Conservation (phyloP, 2,329 filamentous ascomycete genomes). For the Gremmenia infestans region DNA sequence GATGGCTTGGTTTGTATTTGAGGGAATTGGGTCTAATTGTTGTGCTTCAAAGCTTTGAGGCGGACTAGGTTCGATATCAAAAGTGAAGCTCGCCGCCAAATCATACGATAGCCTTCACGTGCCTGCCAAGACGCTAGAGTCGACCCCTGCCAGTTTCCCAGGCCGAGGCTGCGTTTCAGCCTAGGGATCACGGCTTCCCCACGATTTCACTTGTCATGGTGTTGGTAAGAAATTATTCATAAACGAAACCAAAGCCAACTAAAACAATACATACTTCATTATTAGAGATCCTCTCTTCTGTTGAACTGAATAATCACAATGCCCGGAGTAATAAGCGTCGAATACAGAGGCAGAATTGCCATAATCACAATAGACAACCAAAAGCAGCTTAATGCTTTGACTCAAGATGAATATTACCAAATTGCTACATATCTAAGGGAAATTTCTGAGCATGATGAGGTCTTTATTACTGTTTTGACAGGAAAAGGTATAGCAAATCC, state of each 20-base stretch:
- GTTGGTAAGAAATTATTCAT: not conserved
- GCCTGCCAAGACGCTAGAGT: not conserved
- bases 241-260: not conserved
- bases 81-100: not conserved
- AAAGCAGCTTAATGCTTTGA: slow-evolving; percentile 83
- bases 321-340: slow-evolving; percentile 35
- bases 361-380: slow-evolving; percentile 82
- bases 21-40: not conserved
- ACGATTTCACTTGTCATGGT: not conserved
- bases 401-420: slow-evolving; percentile 67
- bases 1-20: not conserved
- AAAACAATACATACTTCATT: not conserved
- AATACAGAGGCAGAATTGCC: slow-evolving; percentile 66
- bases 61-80: not conserved
- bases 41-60: not conserved
- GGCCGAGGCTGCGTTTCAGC: not conserved
- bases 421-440: slow-evolving; percentile 70
- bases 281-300: not conserved
- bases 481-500: slow-evolving; percentile 60
- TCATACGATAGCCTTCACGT: slow-evolving; percentile 1
- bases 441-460: slow-evolving; percentile 71
- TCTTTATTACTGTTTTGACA: slow-evolving; percentile 79
- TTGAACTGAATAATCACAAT: slow-evolving; percentile 12
- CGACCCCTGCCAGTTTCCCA: not conserved
- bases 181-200: not conserved